Conservation (phyloP, 2,329 filamentous ascomycete species). For the Periconia sp. region DNA sequence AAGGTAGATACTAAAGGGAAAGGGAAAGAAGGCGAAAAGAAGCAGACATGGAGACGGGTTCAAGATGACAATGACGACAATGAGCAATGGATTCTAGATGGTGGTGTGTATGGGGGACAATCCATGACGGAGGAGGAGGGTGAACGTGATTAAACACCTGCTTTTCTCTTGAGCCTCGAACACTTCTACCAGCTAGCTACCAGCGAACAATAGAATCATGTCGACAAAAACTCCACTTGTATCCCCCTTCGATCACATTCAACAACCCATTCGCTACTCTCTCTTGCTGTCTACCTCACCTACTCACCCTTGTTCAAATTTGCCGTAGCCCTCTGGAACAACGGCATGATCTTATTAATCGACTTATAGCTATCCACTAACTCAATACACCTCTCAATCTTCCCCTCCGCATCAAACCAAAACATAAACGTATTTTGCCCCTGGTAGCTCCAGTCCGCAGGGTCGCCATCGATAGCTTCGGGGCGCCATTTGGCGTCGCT, state of each 20-base stretch:
- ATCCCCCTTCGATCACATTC: neutral
- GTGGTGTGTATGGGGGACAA: constrained; percentile 50
- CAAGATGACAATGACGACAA: constrained; percentile 58
- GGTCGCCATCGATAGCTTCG: constrained; percentile 22
- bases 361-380: constrained; percentile 32
- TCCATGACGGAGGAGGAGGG: constrained; percentile 13
- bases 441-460: constrained; percentile 25
- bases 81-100: constrained; percentile 56
- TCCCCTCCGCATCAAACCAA: constrained; percentile 30
- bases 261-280: neutral
- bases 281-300: neutral
- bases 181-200: neutral
- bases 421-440: constrained; percentile 40
- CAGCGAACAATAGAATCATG: neutral
- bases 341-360: constrained; percentile 1
- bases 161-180: too few species aligned
- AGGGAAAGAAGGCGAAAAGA: constrained; percentile 40
- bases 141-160: constrained; percentile 10
- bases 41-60: constrained; percentile 52
- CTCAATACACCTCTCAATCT: constrained; percentile 31
- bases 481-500: constrained; percentile 23
- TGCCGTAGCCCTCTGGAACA: constrained; percentile 7
- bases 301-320: constrained; percentile 3
- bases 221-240: neutral
- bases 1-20: constrained; percentile 56